A percentile compares a stretch with the other conserved stretches of the same genome.
Conservation (phyloP, 2,329 filamentous ascomycete genomes). For the Penicillium sp. region DNA sequence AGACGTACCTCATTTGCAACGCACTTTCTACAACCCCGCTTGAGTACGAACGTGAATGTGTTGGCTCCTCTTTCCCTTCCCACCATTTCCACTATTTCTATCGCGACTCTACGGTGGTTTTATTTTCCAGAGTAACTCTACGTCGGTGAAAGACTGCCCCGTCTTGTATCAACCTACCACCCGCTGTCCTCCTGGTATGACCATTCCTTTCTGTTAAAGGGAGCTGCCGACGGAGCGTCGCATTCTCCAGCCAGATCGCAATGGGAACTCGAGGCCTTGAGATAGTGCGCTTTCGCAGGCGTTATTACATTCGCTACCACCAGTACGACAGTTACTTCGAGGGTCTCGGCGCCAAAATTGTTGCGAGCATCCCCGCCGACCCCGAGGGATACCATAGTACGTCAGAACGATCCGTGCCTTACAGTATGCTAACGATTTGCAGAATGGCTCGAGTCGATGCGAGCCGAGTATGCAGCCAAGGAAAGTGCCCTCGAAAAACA, state of each 20-base stretch:
- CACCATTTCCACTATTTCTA: too few relatives aligned
- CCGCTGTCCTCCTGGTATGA: too few relatives aligned
- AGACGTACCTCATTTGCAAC: too few relatives aligned
- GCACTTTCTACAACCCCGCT: too few relatives aligned
- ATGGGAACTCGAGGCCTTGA: not conserved
- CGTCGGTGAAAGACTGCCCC: too few relatives aligned
- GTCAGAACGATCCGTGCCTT: not conserved
- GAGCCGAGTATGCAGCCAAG: not conserved
- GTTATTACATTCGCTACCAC: not conserved
- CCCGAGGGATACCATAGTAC: not conserved
- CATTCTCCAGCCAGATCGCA: not conserved
- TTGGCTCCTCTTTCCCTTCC: too few relatives aligned
- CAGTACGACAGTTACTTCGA: not conserved
- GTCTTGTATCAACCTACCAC: too few relatives aligned
- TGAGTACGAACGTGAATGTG: too few relatives aligned
- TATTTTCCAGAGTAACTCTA: too few relatives aligned
- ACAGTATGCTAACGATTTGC: conserved; percentile 6
- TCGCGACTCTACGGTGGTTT: too few relatives aligned
- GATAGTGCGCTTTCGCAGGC: not conserved
- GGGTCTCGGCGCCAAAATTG: not conserved
- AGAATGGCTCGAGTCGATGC: not conserved
- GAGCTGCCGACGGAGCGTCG: too few relatives aligned
- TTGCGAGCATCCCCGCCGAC: not conserved
- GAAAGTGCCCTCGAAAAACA: not conserved
- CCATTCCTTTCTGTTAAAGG: too few relatives aligned